phyloP scores from a whole-genome alignment of 2,329 filamentous ascomycete species.

The Hysterium pulicare region DNA sequence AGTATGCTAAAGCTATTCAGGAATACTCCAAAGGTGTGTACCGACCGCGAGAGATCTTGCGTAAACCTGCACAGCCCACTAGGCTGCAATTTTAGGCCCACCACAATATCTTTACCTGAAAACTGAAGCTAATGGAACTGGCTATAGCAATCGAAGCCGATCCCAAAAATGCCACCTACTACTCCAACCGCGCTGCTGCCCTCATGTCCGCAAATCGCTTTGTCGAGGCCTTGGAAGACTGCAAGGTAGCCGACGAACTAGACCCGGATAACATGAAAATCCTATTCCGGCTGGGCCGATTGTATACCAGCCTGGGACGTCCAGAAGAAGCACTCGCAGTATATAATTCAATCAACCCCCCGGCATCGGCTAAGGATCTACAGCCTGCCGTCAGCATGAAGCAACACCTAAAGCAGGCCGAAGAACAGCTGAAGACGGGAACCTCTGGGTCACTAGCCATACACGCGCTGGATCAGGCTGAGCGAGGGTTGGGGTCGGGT shows the following conservation, averaged over 20 bases:
- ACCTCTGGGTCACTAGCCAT: constrained; percentile 87
- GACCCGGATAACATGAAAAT: constrained; percentile 87
- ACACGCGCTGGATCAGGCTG: constrained; percentile 86
- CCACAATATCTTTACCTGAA: constrained; percentile 8
- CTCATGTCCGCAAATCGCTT: constrained; percentile 86
- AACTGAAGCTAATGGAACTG: constrained; percentile 18
- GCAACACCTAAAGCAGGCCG: constrained; percentile 74
- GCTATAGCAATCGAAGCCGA: constrained; percentile 77
- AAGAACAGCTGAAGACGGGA: constrained; percentile 70
- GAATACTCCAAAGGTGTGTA: constrained; percentile 89
- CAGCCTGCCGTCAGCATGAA: constrained; percentile 81
- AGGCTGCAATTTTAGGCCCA: too few relatives aligned
- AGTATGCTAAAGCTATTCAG: constrained; percentile 81
- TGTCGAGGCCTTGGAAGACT: constrained; percentile 79
- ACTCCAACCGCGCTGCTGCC: constrained; percentile 92
- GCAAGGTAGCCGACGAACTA: constrained; percentile 73
- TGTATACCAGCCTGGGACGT: constrained; percentile 82
- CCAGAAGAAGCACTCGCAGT: constrained; percentile 83
- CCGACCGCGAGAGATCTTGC: too few relatives aligned
- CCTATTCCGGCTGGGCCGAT: constrained; percentile 79
- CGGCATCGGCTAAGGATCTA: constrained; percentile 80
- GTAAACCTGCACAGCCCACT: too few relatives aligned
- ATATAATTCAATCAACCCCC: constrained; percentile 74
- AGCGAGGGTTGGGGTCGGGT: constrained; percentile 70
- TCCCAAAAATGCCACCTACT: constrained; percentile 81